phyloP scores from a whole-genome alignment of 2,329 filamentous ascomycete genomes.

The Fusarium aywerte region DNA sequence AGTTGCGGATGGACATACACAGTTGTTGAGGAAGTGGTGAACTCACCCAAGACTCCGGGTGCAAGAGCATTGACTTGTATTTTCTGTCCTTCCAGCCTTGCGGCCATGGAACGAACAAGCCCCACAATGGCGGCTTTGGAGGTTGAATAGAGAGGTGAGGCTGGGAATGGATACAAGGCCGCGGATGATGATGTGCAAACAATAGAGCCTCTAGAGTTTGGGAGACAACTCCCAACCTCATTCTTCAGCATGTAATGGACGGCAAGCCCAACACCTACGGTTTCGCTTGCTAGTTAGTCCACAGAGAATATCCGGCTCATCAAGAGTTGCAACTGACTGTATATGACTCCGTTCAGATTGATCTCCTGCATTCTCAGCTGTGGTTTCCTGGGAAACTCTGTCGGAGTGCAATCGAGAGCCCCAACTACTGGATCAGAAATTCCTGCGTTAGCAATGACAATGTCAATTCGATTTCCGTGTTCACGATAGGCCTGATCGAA shows the following conservation, averaged over 20 bases:
- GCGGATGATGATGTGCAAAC: constrained; percentile 8
- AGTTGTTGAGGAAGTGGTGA: no score
- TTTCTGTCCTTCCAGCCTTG: not conserved
- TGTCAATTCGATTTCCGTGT: not conserved
- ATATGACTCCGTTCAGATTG: not conserved
- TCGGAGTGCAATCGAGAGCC: not conserved
- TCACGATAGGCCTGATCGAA: not conserved
- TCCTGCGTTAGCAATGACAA: constrained; percentile 1
- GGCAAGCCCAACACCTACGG: not conserved
- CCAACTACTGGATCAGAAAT: constrained; percentile 11
- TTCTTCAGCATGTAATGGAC: constrained; percentile 11
- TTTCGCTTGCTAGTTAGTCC: rapidly evolving
- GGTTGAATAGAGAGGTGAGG: not conserved
- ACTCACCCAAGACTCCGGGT: not conserved
- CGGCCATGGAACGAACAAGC: not conserved
- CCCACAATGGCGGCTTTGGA: not conserved
- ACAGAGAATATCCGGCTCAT: rapidly evolving
- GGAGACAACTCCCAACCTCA: not conserved
- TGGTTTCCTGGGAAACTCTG: not conserved
- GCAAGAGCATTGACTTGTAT: constrained; percentile 13
- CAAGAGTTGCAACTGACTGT: not conserved
- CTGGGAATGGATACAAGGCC: not conserved
- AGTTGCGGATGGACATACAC: no score
- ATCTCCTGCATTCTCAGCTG: constrained; percentile 3
- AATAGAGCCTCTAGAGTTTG: not conserved